Evolutionary conservation across 305 asterid species (phyloP).

Genomic region (Fraxinus xanthoxyloides): DNA sequence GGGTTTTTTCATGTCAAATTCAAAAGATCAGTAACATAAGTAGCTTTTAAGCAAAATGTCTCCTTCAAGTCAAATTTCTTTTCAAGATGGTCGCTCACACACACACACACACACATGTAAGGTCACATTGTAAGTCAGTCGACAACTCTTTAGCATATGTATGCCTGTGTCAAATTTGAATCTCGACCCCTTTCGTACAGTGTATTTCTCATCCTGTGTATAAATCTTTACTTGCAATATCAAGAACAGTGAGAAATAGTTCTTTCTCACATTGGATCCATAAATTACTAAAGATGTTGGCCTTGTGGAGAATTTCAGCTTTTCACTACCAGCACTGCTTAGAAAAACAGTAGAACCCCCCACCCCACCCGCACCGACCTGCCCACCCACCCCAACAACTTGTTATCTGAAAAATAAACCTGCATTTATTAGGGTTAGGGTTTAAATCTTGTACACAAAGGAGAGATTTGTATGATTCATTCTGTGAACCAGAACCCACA

Average conservation of each 20-base stretch:
- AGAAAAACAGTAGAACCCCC: not conserved
- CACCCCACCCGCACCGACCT: not conserved
- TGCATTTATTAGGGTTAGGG: slow-evolving; percentile 28
- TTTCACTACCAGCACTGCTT: slow-evolving; percentile 4
- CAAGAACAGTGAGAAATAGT: slow-evolving; percentile 29
- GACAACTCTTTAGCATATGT: not conserved
- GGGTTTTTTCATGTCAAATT: not conserved
- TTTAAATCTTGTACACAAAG: slow-evolving; percentile 8
- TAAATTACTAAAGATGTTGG: not conserved
- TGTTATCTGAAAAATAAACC: not conserved
- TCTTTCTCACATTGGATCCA: slow-evolving; percentile 34
- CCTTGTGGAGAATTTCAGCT: slow-evolving; percentile 14
- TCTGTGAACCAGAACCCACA: slow-evolving; percentile 10
- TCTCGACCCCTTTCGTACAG: not conserved
- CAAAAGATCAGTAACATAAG: not conserved
- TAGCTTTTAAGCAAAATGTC: not conserved
- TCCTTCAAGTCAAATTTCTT: not conserved
- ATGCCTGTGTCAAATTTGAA: not conserved
- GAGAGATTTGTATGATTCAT: not conserved
- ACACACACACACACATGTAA: not conserved
- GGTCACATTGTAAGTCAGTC: not conserved
- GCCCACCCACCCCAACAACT: not conserved
- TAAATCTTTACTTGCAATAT: slow-evolving; percentile 16
- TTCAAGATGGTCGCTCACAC: not conserved
- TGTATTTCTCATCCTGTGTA: not conserved